Conservation (phyloP, 2,329 filamentous ascomycete species). For the Gliomastix tumulicola region DNA sequence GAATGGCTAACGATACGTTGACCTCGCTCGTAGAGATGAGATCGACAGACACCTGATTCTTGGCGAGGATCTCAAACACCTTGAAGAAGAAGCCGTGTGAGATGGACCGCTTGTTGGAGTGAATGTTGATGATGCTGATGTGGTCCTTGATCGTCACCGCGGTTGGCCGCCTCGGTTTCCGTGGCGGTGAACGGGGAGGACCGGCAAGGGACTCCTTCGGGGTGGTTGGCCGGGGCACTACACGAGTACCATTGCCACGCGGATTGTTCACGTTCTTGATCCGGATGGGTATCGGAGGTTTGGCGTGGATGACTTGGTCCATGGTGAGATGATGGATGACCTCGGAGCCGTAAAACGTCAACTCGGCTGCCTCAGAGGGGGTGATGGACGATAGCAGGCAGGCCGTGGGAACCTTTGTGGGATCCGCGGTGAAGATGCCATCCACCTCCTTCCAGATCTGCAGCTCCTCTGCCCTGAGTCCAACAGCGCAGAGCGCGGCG, state of each 20-base stretch:
- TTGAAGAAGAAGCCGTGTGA: conserved; percentile 94
- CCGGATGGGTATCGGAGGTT: conserved; percentile 71
- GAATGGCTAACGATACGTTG: conserved; percentile 94
- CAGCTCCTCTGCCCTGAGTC: conserved; percentile 77
- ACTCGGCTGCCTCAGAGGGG: conserved; percentile 87
- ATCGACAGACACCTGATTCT: conserved; percentile 83
- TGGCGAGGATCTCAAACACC: conserved; percentile 87
- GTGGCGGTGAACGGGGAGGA: conserved; percentile 22
- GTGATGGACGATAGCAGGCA: conserved; percentile 82
- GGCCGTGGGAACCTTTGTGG: conserved; percentile 89
- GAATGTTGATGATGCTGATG: conserved; percentile 95
- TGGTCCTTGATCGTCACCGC: conserved; percentile 96
- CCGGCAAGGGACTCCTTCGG: conserved; percentile 22
- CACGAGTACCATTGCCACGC: conserved; percentile 68
- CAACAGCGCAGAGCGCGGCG: conserved; percentile 85
- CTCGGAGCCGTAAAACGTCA: conserved; percentile 91
- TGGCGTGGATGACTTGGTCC: conserved; percentile 88
- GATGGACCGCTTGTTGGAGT: conserved; percentile 93
- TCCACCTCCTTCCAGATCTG: conserved; percentile 99
- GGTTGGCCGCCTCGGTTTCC: conserved; percentile 66
- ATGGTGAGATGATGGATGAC: conserved; percentile 99
- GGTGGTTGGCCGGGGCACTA: conserved; percentile 62
- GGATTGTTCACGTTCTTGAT: conserved; percentile 93
- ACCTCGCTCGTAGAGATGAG: conserved; percentile 95
- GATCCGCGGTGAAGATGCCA: conserved; percentile 81